Base-by-base conservation (phyloP, 2,329 filamentous ascomycete species). In the Neurospora crassa region DNA sequence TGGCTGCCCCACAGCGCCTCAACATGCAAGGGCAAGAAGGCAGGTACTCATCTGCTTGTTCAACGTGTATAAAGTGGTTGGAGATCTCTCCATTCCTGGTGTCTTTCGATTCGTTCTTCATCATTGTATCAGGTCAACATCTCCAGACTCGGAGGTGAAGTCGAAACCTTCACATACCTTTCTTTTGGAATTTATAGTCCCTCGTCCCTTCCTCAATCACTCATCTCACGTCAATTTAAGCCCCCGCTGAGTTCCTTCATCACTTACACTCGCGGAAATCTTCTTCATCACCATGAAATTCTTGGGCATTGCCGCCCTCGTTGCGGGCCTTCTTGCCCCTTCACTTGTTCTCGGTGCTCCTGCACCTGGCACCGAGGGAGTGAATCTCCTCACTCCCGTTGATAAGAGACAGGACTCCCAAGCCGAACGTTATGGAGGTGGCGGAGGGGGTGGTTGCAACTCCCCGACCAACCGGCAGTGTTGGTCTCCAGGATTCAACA, bases 381-480 rank as follows among this genome's bases (percentile, higher is more conserved):
- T 72, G 5, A 71, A 73, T 67, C 41, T 73, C 0, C 70, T 74
- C 24, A 45, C 41, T 0, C 71, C 40, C 29, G 45, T 59, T 34
- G 29, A 53, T 24, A 68, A 72, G 12, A 47, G 70, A 12, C 24
- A 70, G 45, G 34, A 67, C 37, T 29, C n/a, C 5, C 14, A 20
- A 24, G 7, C 69, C 37, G 34, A 67, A 18, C 10, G 72, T n/a
- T 70, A 42, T 53, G 68, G 24, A 24, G 69, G 71, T 41, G 47
- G 73, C 24, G 67, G 53, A 34, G 63, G 40, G 7, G 24, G 69
- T 0, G 73, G 73, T 16, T 79, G 78, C 70, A 74, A 79, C 70
- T 77, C 74, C 3, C 70, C 77, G 6, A 73, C 71, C 69, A 75
- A 79, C 69, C 73, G 78, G 40, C 76, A 76, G 12, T 78, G 78